phyloP scores from a whole-genome alignment of 352 stramenopile genomes.

The Phytophthora europaea region DNA sequence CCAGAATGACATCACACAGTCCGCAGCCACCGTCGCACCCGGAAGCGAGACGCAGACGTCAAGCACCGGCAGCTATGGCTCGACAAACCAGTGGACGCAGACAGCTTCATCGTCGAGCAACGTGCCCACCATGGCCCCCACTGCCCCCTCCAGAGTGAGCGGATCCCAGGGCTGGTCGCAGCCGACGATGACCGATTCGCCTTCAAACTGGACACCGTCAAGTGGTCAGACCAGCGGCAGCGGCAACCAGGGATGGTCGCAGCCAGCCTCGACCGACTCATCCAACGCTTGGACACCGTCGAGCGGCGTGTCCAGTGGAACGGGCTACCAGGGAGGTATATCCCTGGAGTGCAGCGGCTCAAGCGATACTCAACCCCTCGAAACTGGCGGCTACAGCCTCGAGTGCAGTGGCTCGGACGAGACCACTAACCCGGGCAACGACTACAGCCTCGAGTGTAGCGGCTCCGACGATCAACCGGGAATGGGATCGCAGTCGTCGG shows the following conservation, averaged over 20 bases:
- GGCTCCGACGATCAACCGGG: neutral
- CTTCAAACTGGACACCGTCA: neutral
- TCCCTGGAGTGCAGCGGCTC: conserved; percentile 28
- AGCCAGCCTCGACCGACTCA: conserved; percentile 1
- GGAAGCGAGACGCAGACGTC: conserved; percentile 8
- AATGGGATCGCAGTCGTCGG: conserved; percentile 1
- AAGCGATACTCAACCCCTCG: neutral
- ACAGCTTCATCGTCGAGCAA: conserved; percentile 26
- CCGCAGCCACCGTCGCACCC: conserved; percentile 18
- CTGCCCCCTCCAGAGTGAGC: conserved; percentile 5
- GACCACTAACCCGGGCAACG: neutral
- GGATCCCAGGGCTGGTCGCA: conserved; percentile 14
- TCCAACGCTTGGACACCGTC: conserved; percentile 6
- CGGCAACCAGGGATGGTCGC: conserved; percentile 15
- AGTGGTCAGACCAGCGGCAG: neutral
- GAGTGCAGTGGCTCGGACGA: conserved; percentile 27
- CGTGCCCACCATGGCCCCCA: conserved; percentile 20
- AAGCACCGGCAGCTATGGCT: conserved; percentile 12
- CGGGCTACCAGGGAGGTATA: neutral
- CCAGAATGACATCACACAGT: conserved; percentile 26
- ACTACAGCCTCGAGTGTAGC: conserved; percentile 4
- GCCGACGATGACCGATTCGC: neutral
- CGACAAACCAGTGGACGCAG: conserved; percentile 24
- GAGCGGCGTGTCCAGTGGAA: neutral
- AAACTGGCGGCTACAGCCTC: conserved; percentile 10